phyloP scores from a whole-genome alignment of 768 basidiomycete genomes.

The Amanita brunnescens region DNA sequence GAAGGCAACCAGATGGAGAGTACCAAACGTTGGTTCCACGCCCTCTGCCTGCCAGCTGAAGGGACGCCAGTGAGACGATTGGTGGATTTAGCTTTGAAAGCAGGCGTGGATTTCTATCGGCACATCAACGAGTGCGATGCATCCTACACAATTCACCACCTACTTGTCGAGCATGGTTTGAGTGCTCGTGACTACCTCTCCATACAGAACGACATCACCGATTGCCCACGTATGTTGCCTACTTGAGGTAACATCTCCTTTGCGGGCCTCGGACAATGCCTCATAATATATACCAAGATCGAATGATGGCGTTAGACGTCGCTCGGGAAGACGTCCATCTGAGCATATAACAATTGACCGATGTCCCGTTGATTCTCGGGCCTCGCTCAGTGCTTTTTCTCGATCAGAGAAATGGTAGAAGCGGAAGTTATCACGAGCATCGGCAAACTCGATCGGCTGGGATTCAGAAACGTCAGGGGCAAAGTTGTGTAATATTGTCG shows the following conservation, averaged over 20 bases:
- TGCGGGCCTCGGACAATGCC: conserved; percentile 31
- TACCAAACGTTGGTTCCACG: conserved; percentile 89
- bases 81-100: conserved; percentile 66
- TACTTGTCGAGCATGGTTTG: conserved; percentile 93
- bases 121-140: neutral
- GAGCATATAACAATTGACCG: conserved; percentile 49
- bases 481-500: conserved; percentile 29
- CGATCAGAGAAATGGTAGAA: conserved; percentile 38
- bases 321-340: conserved; percentile 38
- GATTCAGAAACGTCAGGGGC: conserved; percentile 20
- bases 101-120: conserved; percentile 63
- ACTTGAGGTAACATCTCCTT: conserved; percentile 16
- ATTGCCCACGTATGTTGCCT: conserved; percentile 37
- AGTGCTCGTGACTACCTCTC: conserved; percentile 87
- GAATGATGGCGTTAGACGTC: conserved; percentile 63
- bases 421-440: conserved; percentile 62
- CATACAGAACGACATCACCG: conserved; percentile 78
- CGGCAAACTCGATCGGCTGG: conserved; percentile 38
- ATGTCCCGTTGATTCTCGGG: conserved; percentile 20
- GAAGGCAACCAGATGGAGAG: conserved; percentile 83
- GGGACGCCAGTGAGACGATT: conserved; percentile 74
- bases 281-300: conserved; percentile 53
- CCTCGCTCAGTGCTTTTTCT: conserved; percentile 20
- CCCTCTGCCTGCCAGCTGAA: conserved; percentile 83
- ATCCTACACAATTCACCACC: conserved; percentile 19